Conservation (phyloP, 352 stramenopile genomes). For the Globisporangium alternatum region DNA sequence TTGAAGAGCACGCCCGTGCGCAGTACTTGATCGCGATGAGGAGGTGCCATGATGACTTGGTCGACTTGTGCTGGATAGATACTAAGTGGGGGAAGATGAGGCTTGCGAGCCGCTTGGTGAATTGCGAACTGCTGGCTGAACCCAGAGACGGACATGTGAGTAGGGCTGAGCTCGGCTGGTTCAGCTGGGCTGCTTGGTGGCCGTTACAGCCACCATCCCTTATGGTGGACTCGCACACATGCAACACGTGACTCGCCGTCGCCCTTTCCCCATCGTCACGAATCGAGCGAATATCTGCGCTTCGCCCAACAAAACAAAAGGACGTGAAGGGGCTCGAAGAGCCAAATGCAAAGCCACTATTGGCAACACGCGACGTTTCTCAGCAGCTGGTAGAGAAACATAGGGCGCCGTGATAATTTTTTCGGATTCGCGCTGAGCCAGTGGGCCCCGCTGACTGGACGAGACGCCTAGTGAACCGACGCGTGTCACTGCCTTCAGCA, state of each 20-base stretch:
- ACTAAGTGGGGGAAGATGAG: neutral
- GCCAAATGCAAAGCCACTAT: too few species aligned
- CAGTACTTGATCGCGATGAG: constrained; percentile 10
- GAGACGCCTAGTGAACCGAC: neutral
- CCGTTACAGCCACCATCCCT: neutral
- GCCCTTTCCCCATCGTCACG: neutral
- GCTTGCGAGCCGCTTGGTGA: neutral
- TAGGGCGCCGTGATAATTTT: neutral
- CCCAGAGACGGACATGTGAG: neutral
- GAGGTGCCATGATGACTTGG: neutral
- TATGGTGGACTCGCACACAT: neutral
- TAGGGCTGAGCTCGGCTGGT: too few species aligned
- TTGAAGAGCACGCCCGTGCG: constrained; percentile 48
- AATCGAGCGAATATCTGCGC: neutral
- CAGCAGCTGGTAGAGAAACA: neutral
- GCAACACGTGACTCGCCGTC: neutral
- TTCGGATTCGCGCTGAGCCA: neutral
- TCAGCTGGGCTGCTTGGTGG: neutral
- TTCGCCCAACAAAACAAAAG: neutral
- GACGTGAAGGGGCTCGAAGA: too few species aligned
- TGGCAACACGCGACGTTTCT: neutral
- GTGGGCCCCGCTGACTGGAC: neutral
- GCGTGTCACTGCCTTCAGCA: neutral
- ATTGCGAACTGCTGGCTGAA: neutral
- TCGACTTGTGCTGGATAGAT: neutral